phyloP scores from a whole-genome alignment of 495 filamentous ascomycete species.

The Talaromyces borbonicus region DNA sequence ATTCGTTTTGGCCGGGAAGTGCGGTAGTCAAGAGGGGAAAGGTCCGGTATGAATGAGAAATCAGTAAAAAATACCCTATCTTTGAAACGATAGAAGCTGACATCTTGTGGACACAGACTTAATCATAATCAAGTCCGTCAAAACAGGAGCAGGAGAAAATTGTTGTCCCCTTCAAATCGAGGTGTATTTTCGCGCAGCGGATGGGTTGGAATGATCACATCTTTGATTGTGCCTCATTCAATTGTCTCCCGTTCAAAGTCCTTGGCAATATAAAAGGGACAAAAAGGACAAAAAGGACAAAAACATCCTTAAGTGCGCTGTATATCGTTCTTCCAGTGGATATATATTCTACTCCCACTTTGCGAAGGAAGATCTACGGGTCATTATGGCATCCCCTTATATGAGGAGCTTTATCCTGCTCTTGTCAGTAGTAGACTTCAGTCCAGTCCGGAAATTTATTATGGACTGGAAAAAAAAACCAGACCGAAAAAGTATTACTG shows the following conservation, averaged over 20 bases:
- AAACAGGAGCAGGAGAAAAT: background rate
- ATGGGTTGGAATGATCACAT: conserved; percentile 1
- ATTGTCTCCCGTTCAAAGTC: conserved; percentile 5
- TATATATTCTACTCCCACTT: background rate
- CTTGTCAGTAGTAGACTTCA: conserved; percentile 28
- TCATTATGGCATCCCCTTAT: conserved; percentile 35
- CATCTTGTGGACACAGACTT: background rate
- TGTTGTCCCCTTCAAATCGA: background rate
- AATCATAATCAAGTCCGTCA: too few species aligned
- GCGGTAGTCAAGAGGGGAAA: too few species aligned
- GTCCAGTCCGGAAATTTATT: too few species aligned
- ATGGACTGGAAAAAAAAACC: background rate
- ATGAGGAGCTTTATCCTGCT: conserved; percentile 37
- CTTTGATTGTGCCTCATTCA: conserved; percentile 3
- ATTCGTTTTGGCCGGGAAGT: background rate
- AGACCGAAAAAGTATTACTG: conserved; percentile 9
- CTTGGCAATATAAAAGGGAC: conserved; percentile 1
- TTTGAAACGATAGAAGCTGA: background rate
- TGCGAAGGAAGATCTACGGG: background rate
- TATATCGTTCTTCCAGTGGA: background rate
- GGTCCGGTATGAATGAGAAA: background rate
- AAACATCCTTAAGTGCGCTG: background rate
- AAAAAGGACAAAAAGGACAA: too few species aligned
- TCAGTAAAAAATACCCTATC: too few species aligned
- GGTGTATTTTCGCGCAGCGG: background rate